Evolutionary conservation across 2,329 filamentous ascomycete species (phyloP).

Genomic region (Lachnellula hyalina): DNA sequence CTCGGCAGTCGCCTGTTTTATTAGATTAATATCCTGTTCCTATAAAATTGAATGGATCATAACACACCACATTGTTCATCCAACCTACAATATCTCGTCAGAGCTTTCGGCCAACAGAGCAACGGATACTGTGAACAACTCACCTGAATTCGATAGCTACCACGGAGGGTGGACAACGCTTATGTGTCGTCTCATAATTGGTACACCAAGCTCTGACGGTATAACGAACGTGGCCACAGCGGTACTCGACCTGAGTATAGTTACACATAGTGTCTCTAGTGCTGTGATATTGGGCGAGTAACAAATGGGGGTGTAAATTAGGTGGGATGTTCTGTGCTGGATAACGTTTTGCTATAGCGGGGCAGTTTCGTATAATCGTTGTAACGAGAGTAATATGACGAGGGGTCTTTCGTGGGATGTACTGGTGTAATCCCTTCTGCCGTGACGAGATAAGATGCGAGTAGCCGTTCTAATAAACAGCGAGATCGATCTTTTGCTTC

Average conservation of each 20-base stretch:
- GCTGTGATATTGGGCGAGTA: background rate
- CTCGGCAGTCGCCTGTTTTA: slow-evolving; percentile 22
- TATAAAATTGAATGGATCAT: background rate
- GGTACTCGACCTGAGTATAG: slow-evolving; percentile 53
- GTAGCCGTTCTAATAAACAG: slow-evolving; percentile 11
- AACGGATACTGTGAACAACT: slow-evolving; percentile 6
- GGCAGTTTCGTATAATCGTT: slow-evolving; percentile 3
- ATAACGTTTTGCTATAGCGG: background rate
- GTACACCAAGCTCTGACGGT: slow-evolving; percentile 51
- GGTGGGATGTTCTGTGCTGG: background rate
- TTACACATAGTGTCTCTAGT: slow-evolving; percentile 44
- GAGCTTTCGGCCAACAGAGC: slow-evolving; percentile 1
- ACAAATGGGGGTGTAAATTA: background rate
- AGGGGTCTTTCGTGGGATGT: background rate
- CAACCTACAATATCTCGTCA: slow-evolving; percentile 21
- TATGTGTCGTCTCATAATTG: slow-evolving; percentile 44
- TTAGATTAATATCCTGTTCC: slow-evolving; percentile 1
- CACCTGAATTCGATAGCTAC: slow-evolving; percentile 31
- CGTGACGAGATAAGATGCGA: background rate
- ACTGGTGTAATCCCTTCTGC: background rate
- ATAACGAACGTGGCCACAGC: slow-evolving; percentile 49
- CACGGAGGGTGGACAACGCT: slow-evolving; percentile 49
- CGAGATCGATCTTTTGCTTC: background rate
- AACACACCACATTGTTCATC: slow-evolving; percentile 28
- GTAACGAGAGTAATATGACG: slow-evolving; percentile 5